Base-by-base conservation (phyloP, 2,329 filamentous ascomycete species). In the Aspergillus pseudoviridinutans region DNA sequence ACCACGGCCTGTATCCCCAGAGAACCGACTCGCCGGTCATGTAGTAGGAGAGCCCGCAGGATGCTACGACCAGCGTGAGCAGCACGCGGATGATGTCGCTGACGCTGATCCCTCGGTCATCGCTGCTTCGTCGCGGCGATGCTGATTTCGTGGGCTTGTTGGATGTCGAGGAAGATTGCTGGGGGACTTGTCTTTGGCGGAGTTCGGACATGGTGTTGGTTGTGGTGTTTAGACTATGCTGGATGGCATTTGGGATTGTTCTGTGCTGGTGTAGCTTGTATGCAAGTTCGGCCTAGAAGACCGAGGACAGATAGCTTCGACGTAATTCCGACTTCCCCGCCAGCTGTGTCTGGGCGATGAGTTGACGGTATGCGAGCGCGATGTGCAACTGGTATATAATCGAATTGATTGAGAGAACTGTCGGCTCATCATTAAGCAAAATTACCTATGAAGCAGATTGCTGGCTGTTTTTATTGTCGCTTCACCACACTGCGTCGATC, bases 11-110 rank as follows among this genome's bases (percentile, higher is more conserved):
- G 78, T 78, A 87, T 63, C 80, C 86, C 88, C 89, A 94, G 57
- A 86, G 81, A 62, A 87, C 80, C 58, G 84, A 87, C 69, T 90
- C 84, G 60, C 88, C 88, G 60, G 88, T 91, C 64, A 90, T 80
- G 62, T 92, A 84, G 74, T 92, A 93, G 76, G 89, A 92, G 55
- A 92, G 78, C 20, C 83, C 86, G 66, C 82, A 84, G 25, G 85
- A 89, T 50, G 87, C 83, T 47, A 90, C 64, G 35, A 88, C 63
- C 14, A 92, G 73, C 55, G 90, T 90, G 32, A 82, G 82, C 49
- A 92, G 67, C 29, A 92, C 81, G 32, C 90, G 87, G 58, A 91
- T 74, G 54, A 89, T 73, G 71, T 93, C 90, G 35, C 91, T 66
- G 44, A 78, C 49, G 55, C 74, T 75, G 66, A 79, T 76, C n/a